These are phyloP conservation scores for Daldinia caldariorum DNA, from an alignment of 495 filamentous ascomycete genomes.

Conservation along the genomic window DNA sequence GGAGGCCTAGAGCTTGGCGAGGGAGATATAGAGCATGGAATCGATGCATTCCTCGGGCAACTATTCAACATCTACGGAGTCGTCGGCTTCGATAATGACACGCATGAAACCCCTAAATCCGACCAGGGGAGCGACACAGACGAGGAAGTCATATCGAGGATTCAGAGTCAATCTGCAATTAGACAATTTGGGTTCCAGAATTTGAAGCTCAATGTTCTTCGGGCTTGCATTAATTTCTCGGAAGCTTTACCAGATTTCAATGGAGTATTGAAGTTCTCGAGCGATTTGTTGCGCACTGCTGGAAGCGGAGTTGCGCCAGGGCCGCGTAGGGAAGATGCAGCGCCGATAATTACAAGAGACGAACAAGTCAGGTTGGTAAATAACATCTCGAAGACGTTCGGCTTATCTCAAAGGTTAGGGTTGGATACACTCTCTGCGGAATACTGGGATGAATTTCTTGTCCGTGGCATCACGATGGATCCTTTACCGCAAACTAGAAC, in stretches of 20 bases:
- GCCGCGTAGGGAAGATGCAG: conserved; percentile 67
- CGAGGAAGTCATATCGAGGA: conserved; percentile 61
- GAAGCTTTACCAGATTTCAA: conserved; percentile 93
- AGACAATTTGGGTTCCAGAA: conserved; percentile 71
- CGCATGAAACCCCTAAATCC: conserved; percentile 20
- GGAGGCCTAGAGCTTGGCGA: conserved; percentile 77
- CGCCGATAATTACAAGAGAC: conserved; percentile 75
- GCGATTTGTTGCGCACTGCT: conserved; percentile 81
- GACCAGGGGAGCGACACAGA: conserved; percentile 54
- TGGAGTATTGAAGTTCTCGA: conserved; percentile 85
- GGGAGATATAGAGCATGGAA: conserved; percentile 78
- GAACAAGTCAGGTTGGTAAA: conserved; percentile 83
- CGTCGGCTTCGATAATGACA: conserved; percentile 49
- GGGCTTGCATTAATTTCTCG: conserved; percentile 85
- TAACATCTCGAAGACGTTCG: conserved; percentile 85
- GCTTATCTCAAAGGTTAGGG: conserved; percentile 77
- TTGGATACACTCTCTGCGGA: conserved; percentile 74
- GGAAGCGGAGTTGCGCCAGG: conserved; percentile 80
- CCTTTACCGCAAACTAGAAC: conserved; percentile 57
- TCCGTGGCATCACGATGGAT: conserved; percentile 79
- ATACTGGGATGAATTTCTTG: conserved; percentile 96
- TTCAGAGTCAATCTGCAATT: conserved; percentile 60
- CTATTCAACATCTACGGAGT: conserved; percentile 62
- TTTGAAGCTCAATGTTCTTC: conserved; percentile 84
- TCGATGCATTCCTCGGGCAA: conserved; percentile 62